phyloP scores from a whole-genome alignment of 768 basidiomycete species.

The Agaricus subrufescens region DNA sequence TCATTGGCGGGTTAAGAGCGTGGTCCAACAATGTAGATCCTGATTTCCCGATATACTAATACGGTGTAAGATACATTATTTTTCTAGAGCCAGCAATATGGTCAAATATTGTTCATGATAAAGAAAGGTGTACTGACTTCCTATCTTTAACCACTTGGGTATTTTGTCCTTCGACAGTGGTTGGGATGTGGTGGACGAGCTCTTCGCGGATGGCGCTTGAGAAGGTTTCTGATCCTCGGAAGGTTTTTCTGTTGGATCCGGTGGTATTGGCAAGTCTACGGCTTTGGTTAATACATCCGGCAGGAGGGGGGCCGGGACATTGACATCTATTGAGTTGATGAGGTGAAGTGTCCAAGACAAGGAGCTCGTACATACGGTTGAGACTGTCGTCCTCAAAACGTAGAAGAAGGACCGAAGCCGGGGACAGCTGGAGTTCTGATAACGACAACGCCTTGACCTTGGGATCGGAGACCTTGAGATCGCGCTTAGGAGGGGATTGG shows the following conservation, averaged over 20 bases:
- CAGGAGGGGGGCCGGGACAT: constrained; percentile 61
- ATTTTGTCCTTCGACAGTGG: constrained; percentile 38
- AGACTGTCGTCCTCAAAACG: constrained; percentile 69
- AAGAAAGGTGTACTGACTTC: constrained; percentile 38
- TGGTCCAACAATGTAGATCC: constrained; percentile 77
- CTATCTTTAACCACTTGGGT: constrained; percentile 78
- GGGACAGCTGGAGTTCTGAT: constrained; percentile 68
- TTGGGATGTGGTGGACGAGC: constrained; percentile 3
- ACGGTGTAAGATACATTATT: constrained; percentile 10
- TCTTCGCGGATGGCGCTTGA: neutral
- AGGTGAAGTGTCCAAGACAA: neutral
- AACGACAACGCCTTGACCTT: constrained; percentile 65
- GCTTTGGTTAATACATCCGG: constrained; percentile 52
- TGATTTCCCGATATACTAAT: constrained; percentile 76
- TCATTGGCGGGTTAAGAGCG: constrained; percentile 77
- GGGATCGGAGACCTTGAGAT: constrained; percentile 78
- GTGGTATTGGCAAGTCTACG: constrained; percentile 62
- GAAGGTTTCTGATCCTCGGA: neutral
- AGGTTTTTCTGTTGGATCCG: constrained; percentile 18
- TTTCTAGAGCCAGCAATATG: constrained; percentile 13
- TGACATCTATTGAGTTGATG: constrained; percentile 36
- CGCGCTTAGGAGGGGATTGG: constrained; percentile 77
- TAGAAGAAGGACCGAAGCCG: constrained; percentile 73
- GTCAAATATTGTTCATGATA: neutral
- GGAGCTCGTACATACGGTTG: constrained; percentile 46